These are phyloP conservation scores for Syncephalastrum contaminatum DNA, from an alignment of 371 early-diverging fungal species.

Conservation along the genomic window DNA sequence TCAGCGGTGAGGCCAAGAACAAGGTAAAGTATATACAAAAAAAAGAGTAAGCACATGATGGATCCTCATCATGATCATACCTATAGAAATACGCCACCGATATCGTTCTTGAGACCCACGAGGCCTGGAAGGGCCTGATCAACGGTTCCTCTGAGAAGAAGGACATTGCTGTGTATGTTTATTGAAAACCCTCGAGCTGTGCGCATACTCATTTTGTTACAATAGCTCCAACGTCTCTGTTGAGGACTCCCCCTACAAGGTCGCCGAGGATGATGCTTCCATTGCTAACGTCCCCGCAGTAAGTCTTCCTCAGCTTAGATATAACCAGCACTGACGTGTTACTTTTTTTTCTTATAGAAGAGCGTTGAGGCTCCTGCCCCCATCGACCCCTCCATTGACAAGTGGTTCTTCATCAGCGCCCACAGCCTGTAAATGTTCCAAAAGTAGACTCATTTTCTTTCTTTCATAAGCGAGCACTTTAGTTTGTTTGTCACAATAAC, in stretches of 20 bases:
- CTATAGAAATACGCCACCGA: conserved; percentile 86
- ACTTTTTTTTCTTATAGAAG: conserved; percentile 22
- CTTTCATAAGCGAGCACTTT: conserved; percentile 4
- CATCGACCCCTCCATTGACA: conserved; percentile 83
- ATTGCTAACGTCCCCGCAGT: conserved; percentile 68
- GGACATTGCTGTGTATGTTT: conserved; percentile 67
- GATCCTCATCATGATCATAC: not conserved
- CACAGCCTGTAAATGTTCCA: conserved; percentile 61
- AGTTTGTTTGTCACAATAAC: conserved; percentile 1
- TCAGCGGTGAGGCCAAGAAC: conserved; percentile 93
- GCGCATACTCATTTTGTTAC: not conserved
- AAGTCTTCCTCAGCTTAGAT: conserved; percentile 15
- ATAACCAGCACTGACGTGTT: not conserved
- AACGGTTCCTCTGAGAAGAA: conserved; percentile 67
- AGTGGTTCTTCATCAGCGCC: conserved; percentile 96
- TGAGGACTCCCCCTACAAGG: conserved; percentile 72
- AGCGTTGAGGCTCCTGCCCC: conserved; percentile 50
- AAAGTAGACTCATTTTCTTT: conserved; percentile 3
- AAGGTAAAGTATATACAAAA: conserved; percentile 39
- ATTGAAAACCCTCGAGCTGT: not conserved
- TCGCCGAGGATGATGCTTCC: conserved; percentile 54
- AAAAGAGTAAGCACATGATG: not conserved
- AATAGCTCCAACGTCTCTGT: conserved; percentile 69
- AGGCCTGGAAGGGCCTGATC: conserved; percentile 93
- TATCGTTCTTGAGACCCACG: conserved; percentile 91